These are phyloP conservation scores for Hypoxylon sp. DNA, from an alignment of 2,329 filamentous ascomycete genomes.

Conservation along the genomic window DNA sequence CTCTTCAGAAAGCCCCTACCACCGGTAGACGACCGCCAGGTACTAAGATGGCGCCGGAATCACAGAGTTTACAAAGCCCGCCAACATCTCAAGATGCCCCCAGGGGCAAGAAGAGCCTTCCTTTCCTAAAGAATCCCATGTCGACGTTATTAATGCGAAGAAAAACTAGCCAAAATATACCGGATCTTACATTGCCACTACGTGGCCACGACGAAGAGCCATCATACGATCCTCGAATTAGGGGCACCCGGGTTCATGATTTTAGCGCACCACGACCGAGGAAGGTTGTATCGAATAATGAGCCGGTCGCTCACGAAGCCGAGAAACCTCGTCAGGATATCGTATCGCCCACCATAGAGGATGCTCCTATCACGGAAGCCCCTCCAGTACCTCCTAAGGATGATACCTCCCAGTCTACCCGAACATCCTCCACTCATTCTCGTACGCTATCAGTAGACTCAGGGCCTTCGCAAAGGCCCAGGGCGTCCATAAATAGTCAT, in stretches of 20 bases:
- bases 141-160: conserved; percentile 69
- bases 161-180: conserved; percentile 64
- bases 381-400: conserved; percentile 59
- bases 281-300: conserved; percentile 54
- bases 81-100: conserved; percentile 55
- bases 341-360: conserved; percentile 38
- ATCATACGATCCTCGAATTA: conserved; percentile 72
- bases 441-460: conserved; percentile 49
- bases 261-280: conserved; percentile 71
- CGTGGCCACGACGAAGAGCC: conserved; percentile 58
- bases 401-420: conserved; percentile 46
- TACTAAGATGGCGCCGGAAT: conserved; percentile 56
- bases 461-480: conserved; percentile 42
- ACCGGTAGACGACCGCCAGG: conserved; percentile 60
- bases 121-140: conserved; percentile 71
- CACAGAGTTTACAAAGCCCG: conserved; percentile 51
- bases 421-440: conserved; percentile 53
- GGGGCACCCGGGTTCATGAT: conserved; percentile 73
- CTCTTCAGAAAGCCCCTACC: conserved; percentile 56
- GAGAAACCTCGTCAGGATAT: conserved; percentile 44
- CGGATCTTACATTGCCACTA: conserved; percentile 59
- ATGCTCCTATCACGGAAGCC: conserved; percentile 42
- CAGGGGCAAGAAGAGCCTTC: conserved; percentile 66
- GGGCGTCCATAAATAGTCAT: conserved; percentile 24
- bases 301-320: conserved; percentile 36